Conservation (phyloP, 2,329 filamentous ascomycete species). For the Zasmidium citrigriseum region DNA sequence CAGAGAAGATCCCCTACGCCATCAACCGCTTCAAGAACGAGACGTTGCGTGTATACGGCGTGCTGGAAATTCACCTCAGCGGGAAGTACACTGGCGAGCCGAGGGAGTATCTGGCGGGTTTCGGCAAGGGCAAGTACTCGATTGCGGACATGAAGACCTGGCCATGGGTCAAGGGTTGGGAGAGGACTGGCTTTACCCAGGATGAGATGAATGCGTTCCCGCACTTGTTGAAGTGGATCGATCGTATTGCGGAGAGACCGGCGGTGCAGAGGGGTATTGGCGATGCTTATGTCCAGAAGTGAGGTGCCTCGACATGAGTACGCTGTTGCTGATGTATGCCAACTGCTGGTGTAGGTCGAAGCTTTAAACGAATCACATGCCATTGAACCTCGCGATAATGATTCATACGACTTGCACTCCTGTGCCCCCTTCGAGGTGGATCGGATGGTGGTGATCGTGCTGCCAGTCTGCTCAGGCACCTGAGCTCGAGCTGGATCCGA, state of each 20-base stretch:
- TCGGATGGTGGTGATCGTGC: no score
- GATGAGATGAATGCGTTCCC: slow-evolving; percentile 55
- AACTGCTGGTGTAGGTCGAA: no score
- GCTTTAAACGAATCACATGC: no score
- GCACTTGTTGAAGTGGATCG: slow-evolving; percentile 55
- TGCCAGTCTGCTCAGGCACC: no score
- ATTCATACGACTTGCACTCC: no score
- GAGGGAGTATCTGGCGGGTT: slow-evolving; percentile 55
- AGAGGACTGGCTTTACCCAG: slow-evolving; percentile 44
- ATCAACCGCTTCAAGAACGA: slow-evolving; percentile 56
- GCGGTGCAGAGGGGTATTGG: slow-evolving; percentile 51
- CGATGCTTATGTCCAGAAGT: slow-evolving; percentile 36
- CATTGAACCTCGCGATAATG: no score
- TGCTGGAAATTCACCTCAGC: slow-evolving; percentile 56
- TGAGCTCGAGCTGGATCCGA: no score
- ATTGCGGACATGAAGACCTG: slow-evolving; percentile 56
- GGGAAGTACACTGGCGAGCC: slow-evolving; percentile 54
- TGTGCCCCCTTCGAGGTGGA: no score
- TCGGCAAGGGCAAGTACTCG: slow-evolving; percentile 57
- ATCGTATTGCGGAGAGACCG: slow-evolving; percentile 50
- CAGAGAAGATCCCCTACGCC: slow-evolving; percentile 52
- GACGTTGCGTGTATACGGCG: slow-evolving; percentile 53
- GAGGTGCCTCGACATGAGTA: no score
- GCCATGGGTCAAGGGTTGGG: slow-evolving; percentile 53
- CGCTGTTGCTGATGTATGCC: no score